Conservation (phyloP, 129 eudicot genomes). For the Tagetes erecta region DNA sequence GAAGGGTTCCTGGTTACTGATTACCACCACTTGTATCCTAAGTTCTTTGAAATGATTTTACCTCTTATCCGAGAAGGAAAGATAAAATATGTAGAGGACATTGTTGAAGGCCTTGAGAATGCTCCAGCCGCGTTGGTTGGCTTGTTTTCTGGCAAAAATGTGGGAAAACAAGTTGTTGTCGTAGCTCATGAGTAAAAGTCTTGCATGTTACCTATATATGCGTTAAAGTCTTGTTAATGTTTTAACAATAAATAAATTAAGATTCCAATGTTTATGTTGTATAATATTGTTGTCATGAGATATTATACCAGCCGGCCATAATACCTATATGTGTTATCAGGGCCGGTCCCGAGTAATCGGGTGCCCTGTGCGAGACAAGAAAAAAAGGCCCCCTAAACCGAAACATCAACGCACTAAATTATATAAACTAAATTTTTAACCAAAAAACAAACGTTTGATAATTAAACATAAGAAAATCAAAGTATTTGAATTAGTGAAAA, state of each 20-base stretch:
- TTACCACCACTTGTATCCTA: slow-evolving; percentile 45
- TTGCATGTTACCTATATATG: neutral
- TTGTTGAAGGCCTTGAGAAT: slow-evolving; percentile 48
- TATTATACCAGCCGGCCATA: no score
- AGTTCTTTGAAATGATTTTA: slow-evolving; percentile 40
- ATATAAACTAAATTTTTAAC: no score
- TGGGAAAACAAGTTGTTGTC: slow-evolving; percentile 52
- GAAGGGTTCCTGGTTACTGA: slow-evolving; percentile 46
- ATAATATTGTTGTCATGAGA: no score
- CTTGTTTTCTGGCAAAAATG: slow-evolving; percentile 47
- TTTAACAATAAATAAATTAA: neutral
- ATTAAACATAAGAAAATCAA: no score
- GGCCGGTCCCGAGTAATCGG: no score
- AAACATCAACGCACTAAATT: no score
- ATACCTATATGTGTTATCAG: no score
- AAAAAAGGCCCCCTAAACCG: no score
- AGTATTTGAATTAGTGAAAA: no score
- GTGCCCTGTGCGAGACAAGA: no score
- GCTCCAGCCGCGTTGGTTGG: slow-evolving; percentile 55
- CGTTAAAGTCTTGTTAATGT: neutral
- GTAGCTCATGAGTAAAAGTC: slow-evolving; percentile 35
- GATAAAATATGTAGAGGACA: slow-evolving; percentile 49
- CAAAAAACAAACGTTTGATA: no score
- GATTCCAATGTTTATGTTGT: neutral
- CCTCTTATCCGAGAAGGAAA: slow-evolving; percentile 46